These are phyloP conservation scores for Daedaleopsis nitida DNA, from an alignment of 768 basidiomycete genomes.

Conservation along the genomic window DNA sequence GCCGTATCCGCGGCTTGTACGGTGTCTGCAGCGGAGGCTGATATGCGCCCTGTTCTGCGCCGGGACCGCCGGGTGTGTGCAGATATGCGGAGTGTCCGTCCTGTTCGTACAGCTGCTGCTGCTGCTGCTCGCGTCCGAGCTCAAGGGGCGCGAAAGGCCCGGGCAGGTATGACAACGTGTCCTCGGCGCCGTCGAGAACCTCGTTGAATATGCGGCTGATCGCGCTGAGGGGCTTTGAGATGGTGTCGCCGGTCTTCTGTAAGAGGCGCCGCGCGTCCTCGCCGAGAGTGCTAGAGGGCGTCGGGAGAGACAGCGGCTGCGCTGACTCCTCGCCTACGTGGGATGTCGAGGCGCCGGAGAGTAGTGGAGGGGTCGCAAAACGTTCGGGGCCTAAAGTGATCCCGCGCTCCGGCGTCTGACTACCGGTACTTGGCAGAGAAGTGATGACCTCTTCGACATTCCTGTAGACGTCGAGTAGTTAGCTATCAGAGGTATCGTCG, in stretches of 20 bases:
- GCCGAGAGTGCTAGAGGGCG: slow-evolving; percentile 44
- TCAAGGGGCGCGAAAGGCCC: slow-evolving; percentile 74
- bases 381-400: slow-evolving; percentile 31
- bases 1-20: slow-evolving; percentile 72
- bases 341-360: slow-evolving; percentile 20
- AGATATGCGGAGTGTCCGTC: slow-evolving; percentile 38
- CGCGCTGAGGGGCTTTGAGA: slow-evolving; percentile 89
- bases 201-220: slow-evolving; percentile 87
- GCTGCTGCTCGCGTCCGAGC: slow-evolving; percentile 53
- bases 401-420: slow-evolving; percentile 33
- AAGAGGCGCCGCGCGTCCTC: slow-evolving; percentile 83
- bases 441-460: slow-evolving; percentile 67
- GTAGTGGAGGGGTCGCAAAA: slow-evolving; percentile 19
- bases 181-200: slow-evolving; percentile 73
- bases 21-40: slow-evolving; percentile 52
- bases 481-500: background rate
- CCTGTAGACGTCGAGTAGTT: slow-evolving; percentile 22
- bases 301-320: slow-evolving; percentile 67
- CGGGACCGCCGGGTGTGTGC: slow-evolving; percentile 42
- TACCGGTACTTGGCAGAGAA: slow-evolving; percentile 41
- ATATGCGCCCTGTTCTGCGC: slow-evolving; percentile 14
- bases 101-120: slow-evolving; percentile 34
- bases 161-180: slow-evolving; percentile 63
- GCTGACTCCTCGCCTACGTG: slow-evolving; percentile 91
- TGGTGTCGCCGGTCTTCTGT: slow-evolving; percentile 88